Conservation (phyloP, 2,329 filamentous ascomycete genomes). For the Ceratocystis ficicola region DNA sequence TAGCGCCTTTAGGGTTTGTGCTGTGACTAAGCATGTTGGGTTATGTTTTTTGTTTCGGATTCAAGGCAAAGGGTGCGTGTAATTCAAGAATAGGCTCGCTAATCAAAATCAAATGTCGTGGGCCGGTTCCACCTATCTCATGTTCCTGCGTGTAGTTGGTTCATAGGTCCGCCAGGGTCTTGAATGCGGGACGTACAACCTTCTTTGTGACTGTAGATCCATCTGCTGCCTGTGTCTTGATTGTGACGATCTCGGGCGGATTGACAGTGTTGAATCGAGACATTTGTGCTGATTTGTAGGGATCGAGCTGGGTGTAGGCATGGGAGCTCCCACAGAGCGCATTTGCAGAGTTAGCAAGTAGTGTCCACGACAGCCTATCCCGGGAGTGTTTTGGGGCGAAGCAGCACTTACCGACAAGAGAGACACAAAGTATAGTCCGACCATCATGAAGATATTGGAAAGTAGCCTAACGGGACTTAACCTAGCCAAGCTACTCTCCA, state of each 20-base stretch:
- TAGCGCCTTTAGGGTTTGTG: not conserved
- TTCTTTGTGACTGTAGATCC: constrained; percentile 25
- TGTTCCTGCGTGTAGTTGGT: constrained; percentile 23
- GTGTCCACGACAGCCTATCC: not conserved
- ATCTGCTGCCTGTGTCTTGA: constrained; percentile 23
- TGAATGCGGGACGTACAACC: constrained; percentile 33
- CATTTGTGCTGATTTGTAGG: constrained; percentile 47
- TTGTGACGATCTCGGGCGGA: constrained; percentile 25
- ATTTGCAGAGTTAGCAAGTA: not conserved
- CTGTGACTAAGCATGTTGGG: not conserved
- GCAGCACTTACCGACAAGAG: constrained; percentile 44
- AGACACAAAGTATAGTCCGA: constrained; percentile 50
- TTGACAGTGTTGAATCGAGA: constrained; percentile 47
- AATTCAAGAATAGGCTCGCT: constrained; percentile 12
- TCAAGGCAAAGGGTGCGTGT: not conserved
- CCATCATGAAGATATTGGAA: constrained; percentile 40
- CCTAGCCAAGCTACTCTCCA: constrained; percentile 28
- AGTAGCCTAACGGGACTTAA: constrained; percentile 31
- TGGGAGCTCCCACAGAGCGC: not conserved
- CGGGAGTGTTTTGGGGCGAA: not conserved
- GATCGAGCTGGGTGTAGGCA: constrained; percentile 40
- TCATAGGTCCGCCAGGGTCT: constrained; percentile 44
- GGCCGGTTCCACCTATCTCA: not conserved
- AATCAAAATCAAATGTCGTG: not conserved
- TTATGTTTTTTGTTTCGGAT: not conserved